Evolutionary conservation across 257 asterid genomes (phyloP).

Genomic region (Asclepias syriaca): DNA sequence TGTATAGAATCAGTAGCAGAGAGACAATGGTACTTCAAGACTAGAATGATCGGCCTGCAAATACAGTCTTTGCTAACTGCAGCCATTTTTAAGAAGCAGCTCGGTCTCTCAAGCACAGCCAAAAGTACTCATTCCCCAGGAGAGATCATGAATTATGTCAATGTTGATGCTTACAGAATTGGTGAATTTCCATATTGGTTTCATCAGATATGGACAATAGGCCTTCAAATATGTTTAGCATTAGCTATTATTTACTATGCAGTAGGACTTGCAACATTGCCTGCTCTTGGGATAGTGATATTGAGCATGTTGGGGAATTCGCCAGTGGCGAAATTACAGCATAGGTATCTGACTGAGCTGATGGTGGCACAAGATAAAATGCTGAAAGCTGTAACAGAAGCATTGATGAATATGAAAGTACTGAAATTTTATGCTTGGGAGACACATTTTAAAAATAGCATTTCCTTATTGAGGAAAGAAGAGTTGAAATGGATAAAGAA

Average conservation of each 20-base stretch:
- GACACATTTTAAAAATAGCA: constrained; percentile 27
- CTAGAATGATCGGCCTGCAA: constrained; percentile 30
- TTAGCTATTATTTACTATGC: constrained; percentile 25
- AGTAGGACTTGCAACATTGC: constrained; percentile 30
- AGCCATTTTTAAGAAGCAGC: constrained; percentile 33
- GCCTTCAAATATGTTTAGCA: constrained; percentile 27
- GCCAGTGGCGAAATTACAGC: constrained; percentile 31
- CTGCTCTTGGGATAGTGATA: constrained; percentile 21
- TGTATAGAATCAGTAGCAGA: constrained; percentile 34
- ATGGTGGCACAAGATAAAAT: constrained; percentile 34
- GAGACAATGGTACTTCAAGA: constrained; percentile 36
- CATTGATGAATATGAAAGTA: constrained; percentile 32
- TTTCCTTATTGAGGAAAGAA: constrained; percentile 22
- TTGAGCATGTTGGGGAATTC: constrained; percentile 27
- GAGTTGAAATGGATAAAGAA: constrained; percentile 23
- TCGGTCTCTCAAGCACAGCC: constrained; percentile 23
- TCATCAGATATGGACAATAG: constrained; percentile 36
- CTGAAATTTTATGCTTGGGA: constrained; percentile 40
- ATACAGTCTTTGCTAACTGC: constrained; percentile 27
- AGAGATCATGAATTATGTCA: constrained; percentile 36
- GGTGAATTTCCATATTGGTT: constrained; percentile 36
- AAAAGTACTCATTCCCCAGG: constrained; percentile 29
- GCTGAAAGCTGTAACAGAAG: constrained; percentile 32
- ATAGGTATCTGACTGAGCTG: constrained; percentile 24
- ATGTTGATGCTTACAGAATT: constrained; percentile 29